phyloP scores from a whole-genome alignment of 345 rosid species.

The Eucalyptus regnans region DNA sequence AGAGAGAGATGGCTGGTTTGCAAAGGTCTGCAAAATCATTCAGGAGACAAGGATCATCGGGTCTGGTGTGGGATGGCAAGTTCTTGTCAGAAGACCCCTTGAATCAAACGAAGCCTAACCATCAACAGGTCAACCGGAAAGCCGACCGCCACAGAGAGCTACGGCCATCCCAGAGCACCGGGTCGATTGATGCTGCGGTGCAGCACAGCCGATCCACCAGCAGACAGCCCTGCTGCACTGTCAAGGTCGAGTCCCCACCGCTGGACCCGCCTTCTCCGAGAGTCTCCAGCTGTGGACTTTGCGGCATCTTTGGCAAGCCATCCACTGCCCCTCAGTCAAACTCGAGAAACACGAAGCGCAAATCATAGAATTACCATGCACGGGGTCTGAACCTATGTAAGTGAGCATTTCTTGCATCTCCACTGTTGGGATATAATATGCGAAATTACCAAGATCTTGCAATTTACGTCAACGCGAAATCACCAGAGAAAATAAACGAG shows the following conservation, averaged over 20 bases:
- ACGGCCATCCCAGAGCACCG: not conserved
- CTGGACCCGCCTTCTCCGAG: constrained; percentile 73
- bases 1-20: constrained; percentile 17
- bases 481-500: too few species aligned
- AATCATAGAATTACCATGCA: not conserved
- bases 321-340: not conserved
- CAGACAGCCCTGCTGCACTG: constrained; percentile 13
- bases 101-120: not conserved
- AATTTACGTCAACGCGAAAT: too few species aligned
- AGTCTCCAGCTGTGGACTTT: constrained; percentile 49
- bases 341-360: not conserved
- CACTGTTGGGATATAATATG: too few species aligned
- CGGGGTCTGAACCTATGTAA: not conserved
- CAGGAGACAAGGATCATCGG: constrained; percentile 83
- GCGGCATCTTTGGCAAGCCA: constrained; percentile 38
- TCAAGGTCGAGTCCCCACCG: not conserved
- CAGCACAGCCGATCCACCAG: constrained; percentile 3
- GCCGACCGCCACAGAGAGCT: not conserved
- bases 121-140: not conserved
- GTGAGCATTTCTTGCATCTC: not conserved
- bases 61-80: constrained; percentile 63
- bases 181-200: not conserved
- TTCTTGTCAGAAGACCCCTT: constrained; percentile 20
- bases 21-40: constrained; percentile 65
- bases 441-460: too few species aligned